Conservation (phyloP, 2,329 filamentous ascomycete genomes). For the Fusarium miscanthi region DNA sequence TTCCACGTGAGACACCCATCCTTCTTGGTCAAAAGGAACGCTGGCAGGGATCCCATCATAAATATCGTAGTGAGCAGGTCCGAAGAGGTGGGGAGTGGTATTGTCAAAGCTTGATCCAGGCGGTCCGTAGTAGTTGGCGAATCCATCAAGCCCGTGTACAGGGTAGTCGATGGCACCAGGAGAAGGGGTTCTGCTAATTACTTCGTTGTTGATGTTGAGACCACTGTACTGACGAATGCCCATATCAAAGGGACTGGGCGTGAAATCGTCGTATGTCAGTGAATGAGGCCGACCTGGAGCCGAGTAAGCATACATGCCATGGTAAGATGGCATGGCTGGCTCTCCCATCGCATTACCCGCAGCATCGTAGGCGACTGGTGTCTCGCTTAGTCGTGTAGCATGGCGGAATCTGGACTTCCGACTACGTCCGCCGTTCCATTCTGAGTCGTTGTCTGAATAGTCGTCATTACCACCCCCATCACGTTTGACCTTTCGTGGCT, state of each 20-base stretch:
- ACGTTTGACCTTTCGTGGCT: constrained; percentile 60
- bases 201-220: constrained; percentile 15
- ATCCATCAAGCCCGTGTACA: constrained; percentile 21
- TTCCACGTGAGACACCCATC: constrained; percentile 22
- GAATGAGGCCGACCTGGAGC: constrained; percentile 19
- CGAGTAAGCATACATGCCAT: constrained; percentile 28
- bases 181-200: constrained; percentile 36
- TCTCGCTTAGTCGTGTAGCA: constrained; percentile 32
- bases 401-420: constrained; percentile 27
- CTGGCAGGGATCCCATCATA: constrained; percentile 26
- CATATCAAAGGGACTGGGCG: constrained; percentile 27
- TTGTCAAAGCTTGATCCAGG: constrained; percentile 15
- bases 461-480: constrained; percentile 45
- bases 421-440: constrained; percentile 31
- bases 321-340: constrained; percentile 14
- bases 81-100: constrained; percentile 12
- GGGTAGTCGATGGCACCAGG: constrained; percentile 32
- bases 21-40: constrained; percentile 17
- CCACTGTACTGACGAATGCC: constrained; percentile 19
- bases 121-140: constrained; percentile 23
- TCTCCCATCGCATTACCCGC: constrained; percentile 3
- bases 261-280: constrained; percentile 24
- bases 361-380: constrained; percentile 28
- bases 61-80: constrained; percentile 11
- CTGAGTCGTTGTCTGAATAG: constrained; percentile 38